These are phyloP conservation scores for Ceriops tagal DNA, from an alignment of 345 rosid species.

Conservation along the genomic window DNA sequence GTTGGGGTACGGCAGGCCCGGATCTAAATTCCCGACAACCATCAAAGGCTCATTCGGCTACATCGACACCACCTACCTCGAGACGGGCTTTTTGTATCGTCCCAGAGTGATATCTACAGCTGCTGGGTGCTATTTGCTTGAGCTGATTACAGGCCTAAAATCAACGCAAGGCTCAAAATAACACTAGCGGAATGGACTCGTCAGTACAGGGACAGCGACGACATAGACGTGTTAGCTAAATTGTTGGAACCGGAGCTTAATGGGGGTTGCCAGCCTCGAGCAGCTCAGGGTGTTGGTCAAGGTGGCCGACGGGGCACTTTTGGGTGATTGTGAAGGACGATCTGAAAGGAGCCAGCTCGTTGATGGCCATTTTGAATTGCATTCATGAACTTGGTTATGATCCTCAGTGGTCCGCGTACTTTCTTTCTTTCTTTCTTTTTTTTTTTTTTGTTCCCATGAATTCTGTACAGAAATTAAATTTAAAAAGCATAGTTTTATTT, in stretches of 20 bases:
- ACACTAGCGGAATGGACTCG: conserved; percentile 43
- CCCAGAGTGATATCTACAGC: conserved; percentile 41
- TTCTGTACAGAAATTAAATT: too few relatives aligned
- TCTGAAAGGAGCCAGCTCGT: conserved; percentile 33
- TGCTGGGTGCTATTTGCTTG: conserved; percentile 37
- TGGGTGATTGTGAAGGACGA: conserved; percentile 35
- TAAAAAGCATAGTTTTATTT: too few relatives aligned
- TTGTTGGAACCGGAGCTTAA: conserved; percentile 43
- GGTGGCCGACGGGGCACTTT: conserved; percentile 27
- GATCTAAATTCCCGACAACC: conserved; percentile 16
- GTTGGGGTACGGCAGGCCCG: conserved; percentile 24
- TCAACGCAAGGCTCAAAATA: conserved; percentile 30
- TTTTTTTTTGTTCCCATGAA: too few relatives aligned
- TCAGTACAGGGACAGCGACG: conserved; percentile 21
- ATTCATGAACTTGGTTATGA: conserved; percentile 13
- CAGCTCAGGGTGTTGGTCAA: conserved; percentile 33
- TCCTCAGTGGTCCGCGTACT: conserved; percentile 15
- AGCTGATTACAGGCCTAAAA: conserved; percentile 38
- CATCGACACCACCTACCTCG: conserved; percentile 32
- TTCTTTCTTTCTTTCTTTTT: too few relatives aligned
- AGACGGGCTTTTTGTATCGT: conserved; percentile 31
- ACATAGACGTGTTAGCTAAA: conserved; percentile 14
- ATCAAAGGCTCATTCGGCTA: conserved; percentile 43
- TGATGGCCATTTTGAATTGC: conserved; percentile 21
- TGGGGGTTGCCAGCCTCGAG: conserved; percentile 21